Base-by-base conservation (phyloP, 345 rosid genomes). In the Lepidium didymum region DNA sequence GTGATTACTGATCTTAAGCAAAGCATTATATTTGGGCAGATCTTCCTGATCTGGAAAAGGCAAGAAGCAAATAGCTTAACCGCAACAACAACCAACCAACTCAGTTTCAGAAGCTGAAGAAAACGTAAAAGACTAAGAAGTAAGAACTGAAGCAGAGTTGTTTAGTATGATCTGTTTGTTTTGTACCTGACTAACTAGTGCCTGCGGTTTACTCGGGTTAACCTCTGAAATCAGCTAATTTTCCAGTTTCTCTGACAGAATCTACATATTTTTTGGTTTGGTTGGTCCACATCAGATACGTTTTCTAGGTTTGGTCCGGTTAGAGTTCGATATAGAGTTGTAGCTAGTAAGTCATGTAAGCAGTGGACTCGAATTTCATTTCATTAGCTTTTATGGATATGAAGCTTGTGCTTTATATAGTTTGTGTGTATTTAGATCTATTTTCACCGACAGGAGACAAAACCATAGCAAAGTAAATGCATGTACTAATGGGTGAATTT, bases 1-100 rank as follows among this genome's bases (percentile, higher is more conserved):
- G 23, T 36, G 38, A 27, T 50, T 35, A 50, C 7, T 40, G 43
- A 61, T 47, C 58, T 55, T 27, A 64, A 40, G 5, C 31, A 27
- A 12, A 56, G 21, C 1, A 16, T 40, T 57, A 42, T 54, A 37
- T 57, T 55, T 63, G 38, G 4, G 74, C 88, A 91, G 99, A 94
- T 82, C 92, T 94, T 71, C 99, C 97, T 15, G 99, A 94, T 78
- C 73, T 94, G 86, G 99, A 91, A 71, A 94, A 89, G 88, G 96
- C 88, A 36, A 82, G 94, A 82, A 84, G 23, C 45, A 68, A 62
- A 8, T 73, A 74, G 66, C 46, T 62, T 62, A 31, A 62, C 59
- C 38, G 21, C 36, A 75, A n/a, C 62, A 43, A 21, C 62, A 60
- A 64, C 38, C 50, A 46, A 45, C 51, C 63, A 67, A 36, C 68